These are phyloP conservation scores for Marsdenia floribunda DNA, from an alignment of 257 asterid species.

Conservation along the genomic window DNA sequence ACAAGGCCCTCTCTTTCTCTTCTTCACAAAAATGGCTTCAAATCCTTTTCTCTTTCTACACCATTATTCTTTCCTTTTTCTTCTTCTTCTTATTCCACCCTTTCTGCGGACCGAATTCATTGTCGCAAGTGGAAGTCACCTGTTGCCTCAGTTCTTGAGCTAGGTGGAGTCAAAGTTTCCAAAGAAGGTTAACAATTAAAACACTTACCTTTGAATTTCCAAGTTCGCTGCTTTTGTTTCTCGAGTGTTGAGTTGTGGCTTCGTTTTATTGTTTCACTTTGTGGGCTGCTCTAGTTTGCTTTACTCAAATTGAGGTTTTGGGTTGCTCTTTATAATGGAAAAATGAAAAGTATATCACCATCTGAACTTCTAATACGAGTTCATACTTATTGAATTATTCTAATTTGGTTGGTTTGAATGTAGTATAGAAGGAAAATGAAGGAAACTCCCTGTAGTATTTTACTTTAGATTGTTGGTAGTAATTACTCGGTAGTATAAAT, in stretches of 20 bases:
- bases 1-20: constrained; percentile 35
- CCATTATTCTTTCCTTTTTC: constrained; percentile 30
- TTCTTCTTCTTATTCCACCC: constrained; percentile 28
- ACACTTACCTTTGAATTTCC: neutral
- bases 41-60: constrained; percentile 25
- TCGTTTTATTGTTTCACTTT: neutral
- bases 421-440: neutral
- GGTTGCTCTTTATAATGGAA: neutral
- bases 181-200: constrained; percentile 18
- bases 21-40: constrained; percentile 29
- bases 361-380: neutral
- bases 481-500: neutral
- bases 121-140: constrained; percentile 37
- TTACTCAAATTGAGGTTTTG: neutral
- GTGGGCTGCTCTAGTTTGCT: neutral
- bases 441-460: neutral
- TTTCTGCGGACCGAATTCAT: constrained; percentile 18
- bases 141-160: constrained; percentile 42
- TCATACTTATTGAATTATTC: neutral
- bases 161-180: constrained; percentile 50
- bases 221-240: constrained; percentile 9
- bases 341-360: neutral
- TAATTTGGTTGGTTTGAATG: neutral
- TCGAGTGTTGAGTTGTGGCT: neutral
- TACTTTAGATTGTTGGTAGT: neutral